These are phyloP conservation scores for Yamadazyma dushanensis DNA, from an alignment of 1,139 yeast genomes.

Conservation along the genomic window DNA sequence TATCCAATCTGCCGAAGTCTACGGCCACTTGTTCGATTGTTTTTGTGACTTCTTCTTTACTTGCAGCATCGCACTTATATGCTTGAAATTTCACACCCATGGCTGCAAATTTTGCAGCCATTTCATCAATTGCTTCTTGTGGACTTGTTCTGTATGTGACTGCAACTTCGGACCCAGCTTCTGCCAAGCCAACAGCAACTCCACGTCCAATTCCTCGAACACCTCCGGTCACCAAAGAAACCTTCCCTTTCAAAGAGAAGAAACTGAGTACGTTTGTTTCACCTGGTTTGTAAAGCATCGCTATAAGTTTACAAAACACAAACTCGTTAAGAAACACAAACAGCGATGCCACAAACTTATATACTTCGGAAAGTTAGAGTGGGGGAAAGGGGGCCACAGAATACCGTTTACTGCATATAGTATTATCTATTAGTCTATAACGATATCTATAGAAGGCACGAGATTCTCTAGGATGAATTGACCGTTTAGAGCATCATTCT, in stretches of 20 bases:
- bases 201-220: slow-evolving; percentile 38
- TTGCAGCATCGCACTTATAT: slow-evolving; percentile 20
- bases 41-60: slow-evolving; percentile 21
- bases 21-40: slow-evolving; percentile 19
- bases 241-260: slow-evolving; percentile 35
- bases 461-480: slow-evolving; percentile 33
- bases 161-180: slow-evolving; percentile 30
- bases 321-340: too few species aligned
- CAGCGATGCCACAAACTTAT: too few species aligned
- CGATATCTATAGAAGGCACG: slow-evolving; percentile 6
- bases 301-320: too few species aligned
- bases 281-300: slow-evolving; percentile 14
- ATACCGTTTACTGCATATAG: background rate
- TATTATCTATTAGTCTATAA: slow-evolving; percentile 3
- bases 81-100: slow-evolving; percentile 21
- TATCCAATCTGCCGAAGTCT: slow-evolving; percentile 43
- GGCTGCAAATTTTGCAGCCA: slow-evolving; percentile 18
- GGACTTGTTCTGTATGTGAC: slow-evolving; percentile 27
- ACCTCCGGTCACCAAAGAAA: slow-evolving; percentile 37
- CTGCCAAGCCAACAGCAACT: slow-evolving; percentile 35
- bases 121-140: slow-evolving; percentile 33
- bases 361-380: background rate
- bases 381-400: background rate
- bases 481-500: slow-evolving; percentile 73
- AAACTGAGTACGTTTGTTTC: slow-evolving; percentile 17